Base-by-base conservation (phyloP, 1,284 basidiomycete genomes). In the Peniophora sp. region DNA sequence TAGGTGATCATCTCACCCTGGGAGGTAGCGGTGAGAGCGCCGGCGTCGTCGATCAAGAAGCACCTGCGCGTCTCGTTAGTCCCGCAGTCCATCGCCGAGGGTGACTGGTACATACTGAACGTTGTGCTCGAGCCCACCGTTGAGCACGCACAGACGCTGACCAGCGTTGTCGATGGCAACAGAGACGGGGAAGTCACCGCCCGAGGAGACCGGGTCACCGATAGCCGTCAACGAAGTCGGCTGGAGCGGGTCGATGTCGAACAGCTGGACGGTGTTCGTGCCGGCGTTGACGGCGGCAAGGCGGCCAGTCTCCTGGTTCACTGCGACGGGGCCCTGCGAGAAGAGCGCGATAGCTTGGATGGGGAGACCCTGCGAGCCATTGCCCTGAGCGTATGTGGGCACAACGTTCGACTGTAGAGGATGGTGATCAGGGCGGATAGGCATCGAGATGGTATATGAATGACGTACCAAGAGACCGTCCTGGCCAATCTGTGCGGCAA, bases 121-220 rank as follows among this genome's bases (percentile, higher is more conserved):
- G 35, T 73, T 71, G 55, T 75, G 74, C 24, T 72, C 59, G 18
- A 59, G 61, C 5, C 77, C 76, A 18, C 74, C 71, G 57, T 77
- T 78, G n/a, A 78, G 60, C 3, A 68, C 62, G 55, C 75, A 78
- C 9, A 73, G 64, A 35, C 57, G 64, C 41, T 62, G 64, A 15
- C 71, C 71, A 9, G 63, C 64, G 42, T 64, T 60, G 59, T 71
- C 74, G 56, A 76, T 67, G 3, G 73, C 68, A 3, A 77, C 54
- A 0, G 74, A 73, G 24, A 74, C 60, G 11, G 76, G 76, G 64
- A 78, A 78, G 50, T 78, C 70, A 23, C 76, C 75, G 3, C 68
- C 71, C 24, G 65, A 69, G 12, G 66, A 64, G 3, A 72, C 60
- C 3, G 75, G 73, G 24, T 62, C 58, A 0, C 75, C 76, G 27